phyloP scores from a whole-genome alignment of 176 grass and related monocot species.

The Bromus sterilis region DNA sequence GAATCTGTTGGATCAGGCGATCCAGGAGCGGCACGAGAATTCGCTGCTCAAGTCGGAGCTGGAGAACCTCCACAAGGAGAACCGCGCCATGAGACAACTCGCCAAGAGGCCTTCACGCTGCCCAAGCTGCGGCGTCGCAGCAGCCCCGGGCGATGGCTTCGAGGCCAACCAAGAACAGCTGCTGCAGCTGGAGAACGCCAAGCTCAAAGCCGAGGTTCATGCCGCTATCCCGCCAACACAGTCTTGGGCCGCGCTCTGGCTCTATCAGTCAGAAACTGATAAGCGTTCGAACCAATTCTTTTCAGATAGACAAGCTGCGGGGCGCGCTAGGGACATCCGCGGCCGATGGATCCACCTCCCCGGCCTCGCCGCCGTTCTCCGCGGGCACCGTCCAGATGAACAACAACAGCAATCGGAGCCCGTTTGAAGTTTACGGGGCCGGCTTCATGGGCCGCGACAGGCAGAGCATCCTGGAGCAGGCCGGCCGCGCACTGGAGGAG shows the following conservation, averaged over 20 bases:
- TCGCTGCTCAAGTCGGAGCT: conserved; percentile 73
- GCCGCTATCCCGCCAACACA: no score
- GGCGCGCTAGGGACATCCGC: neutral
- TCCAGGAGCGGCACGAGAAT: conserved; percentile 88
- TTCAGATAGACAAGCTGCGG: conserved; percentile 57
- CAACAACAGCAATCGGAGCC: neutral
- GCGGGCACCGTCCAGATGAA: neutral
- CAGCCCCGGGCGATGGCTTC: conserved; percentile 9
- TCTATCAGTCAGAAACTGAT: neutral
- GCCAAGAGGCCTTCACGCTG: conserved; percentile 38
- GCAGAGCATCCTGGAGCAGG: conserved; percentile 41
- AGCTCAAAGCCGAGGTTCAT: conserved; percentile 58
- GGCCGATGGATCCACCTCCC: neutral
- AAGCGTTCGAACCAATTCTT: neutral
- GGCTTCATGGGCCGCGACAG: conserved; percentile 32
- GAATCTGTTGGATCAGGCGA: conserved; percentile 33
- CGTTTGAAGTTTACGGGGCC: conserved; percentile 14
- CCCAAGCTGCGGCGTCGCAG: conserved; percentile 38
- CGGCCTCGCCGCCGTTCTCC: conserved; percentile 23
- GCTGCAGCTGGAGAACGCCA: conserved; percentile 61
- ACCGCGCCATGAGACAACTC: conserved; percentile 52
- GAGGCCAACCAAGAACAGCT: conserved; percentile 38
- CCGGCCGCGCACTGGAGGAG: conserved; percentile 45
- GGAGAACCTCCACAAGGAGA: conserved; percentile 68
- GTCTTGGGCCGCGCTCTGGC: neutral